Evolutionary conservation across 1,284 basidiomycete genomes (phyloP), one percentile per base, ranked within the genome.

Genomic region (Salmacisia buchloeana): DNA sequence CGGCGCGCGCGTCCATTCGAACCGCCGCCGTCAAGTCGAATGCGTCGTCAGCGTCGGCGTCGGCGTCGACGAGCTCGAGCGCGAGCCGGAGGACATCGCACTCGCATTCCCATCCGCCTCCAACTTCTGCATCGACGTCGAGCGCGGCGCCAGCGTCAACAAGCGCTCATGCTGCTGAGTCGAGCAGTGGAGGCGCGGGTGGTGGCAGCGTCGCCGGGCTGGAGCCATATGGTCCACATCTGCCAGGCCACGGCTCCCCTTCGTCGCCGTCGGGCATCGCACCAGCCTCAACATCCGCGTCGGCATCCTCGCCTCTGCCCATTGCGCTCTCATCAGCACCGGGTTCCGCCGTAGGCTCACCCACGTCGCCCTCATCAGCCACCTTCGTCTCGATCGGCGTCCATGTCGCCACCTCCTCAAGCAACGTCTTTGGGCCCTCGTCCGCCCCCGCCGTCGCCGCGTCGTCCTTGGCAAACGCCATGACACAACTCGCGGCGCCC

Each of bases 1-100:
- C 49, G 65, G 65, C 57, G 60, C 66, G 12, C 62, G 64, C 12
- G 57, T 63, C 64, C 65, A 63, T 43, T 62, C 67, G 1, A 62
- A 66, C 23, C n/a, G n/a, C n/a, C n/a, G n/a, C n/a, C n/a, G n/a
- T n/a, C 27, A 54, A 43, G 41, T 21, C 41, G 23, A 43, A 18
- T 21, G 41, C 41, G 3, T 43, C 41, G 12, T n/a, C 41, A 18
- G 41, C 23, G 12, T 43, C 41, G 18, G 18, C 41, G 15, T 18
- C 23, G 41, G 18, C 41, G 15, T 43, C 41, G 18, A n/a, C n/a
- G n/a, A n/a, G n/a, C n/a, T n/a, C n/a, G n/a, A n/a, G n/a, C n/a
- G n/a, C n/a, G n/a, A 61, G 61, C 0, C 52, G 65, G 12, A 60
- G 69, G 46, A 59, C 2, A 60, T 62, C 25, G 56, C 64, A 23